Evolutionary conservation across 805 yeast genomes (phyloP).

Genomic region (Monosporozyma siamensis): DNA sequence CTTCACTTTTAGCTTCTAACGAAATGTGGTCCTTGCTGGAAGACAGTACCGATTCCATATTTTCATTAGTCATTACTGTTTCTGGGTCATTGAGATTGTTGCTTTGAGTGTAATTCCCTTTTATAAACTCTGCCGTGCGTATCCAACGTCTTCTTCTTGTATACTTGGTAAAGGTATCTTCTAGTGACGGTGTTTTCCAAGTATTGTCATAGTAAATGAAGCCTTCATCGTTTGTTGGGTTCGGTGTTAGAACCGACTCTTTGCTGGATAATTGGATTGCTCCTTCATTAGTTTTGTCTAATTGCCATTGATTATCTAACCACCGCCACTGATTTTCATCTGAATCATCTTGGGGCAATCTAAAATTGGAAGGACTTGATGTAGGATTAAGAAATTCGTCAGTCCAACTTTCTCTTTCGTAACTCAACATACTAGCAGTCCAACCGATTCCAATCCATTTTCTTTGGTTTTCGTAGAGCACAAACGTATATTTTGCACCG

Average conservation of each 20-base stretch:
- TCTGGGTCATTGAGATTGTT: neutral
- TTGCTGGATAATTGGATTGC: constrained; percentile 57
- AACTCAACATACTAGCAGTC: constrained; percentile 85
- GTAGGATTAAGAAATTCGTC: constrained; percentile 89
- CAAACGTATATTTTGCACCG: constrained; percentile 81
- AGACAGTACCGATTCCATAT: neutral
- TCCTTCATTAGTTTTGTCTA: constrained; percentile 84
- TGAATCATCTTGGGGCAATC: constrained; percentile 64
- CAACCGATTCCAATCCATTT: constrained; percentile 98
- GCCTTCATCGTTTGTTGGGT: constrained; percentile 76
- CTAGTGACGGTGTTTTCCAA: constrained; percentile 87
- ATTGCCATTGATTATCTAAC: constrained; percentile 89
- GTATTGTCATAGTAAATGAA: constrained; percentile 84
- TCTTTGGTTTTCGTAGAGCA: constrained; percentile 87
- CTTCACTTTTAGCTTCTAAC: no score
- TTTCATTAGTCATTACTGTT: neutral
- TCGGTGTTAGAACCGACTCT: constrained; percentile 39
- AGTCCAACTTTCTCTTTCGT: constrained; percentile 95
- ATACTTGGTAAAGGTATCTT: constrained; percentile 79
- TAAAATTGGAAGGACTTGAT: constrained; percentile 64
- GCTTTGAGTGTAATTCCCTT: no score
- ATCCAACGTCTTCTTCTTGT: constrained; percentile 95
- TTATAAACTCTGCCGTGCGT: constrained; percentile 81
- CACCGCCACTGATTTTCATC: constrained; percentile 83
- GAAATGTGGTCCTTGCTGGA: neutral